Evolutionary conservation across 768 basidiomycete genomes (phyloP), one percentile per base, ranked within the genome.

Genomic region (Amanita thiersii): DNA sequence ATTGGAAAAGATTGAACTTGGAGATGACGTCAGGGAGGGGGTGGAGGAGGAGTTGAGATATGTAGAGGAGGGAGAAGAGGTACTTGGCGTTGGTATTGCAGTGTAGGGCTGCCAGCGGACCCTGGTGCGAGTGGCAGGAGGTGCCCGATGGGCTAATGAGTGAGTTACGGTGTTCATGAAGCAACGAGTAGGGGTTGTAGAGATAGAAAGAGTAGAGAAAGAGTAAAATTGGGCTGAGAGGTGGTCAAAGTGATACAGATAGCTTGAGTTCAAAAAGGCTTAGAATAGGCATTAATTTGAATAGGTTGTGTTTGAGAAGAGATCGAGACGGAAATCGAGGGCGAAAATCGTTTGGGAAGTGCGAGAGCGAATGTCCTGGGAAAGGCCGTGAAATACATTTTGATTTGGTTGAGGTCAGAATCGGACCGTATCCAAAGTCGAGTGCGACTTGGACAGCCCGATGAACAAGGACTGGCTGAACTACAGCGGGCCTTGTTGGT

Each of bases 61-160:
- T 33, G 57, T 59, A 18, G 68, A 61, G 32, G 71, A 53, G 33
- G n/a, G n/a, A n/a, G n/a, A n/a, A n/a, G n/a, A n/a, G n/a, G n/a
- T n/a, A n/a, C n/a, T n/a, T n/a, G n/a, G n/a, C n/a, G 61, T 61
- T 40, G 62, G 55, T 40, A 69, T 58, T 39, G 76, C 56, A 49
- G 66, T 62, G 60, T 87, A 89, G 50, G 86, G 86, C 64, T 87
- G 86, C 85, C 86, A 88, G 52, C 86, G 80, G 52, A 79, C 66
- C 58, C 81, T 66, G 37, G 79, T 64, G 51, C 84, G 77, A 45
- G 82, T 67, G 1, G 77, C 72, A 47, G 79, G 75, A 32, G 79
- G 76, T 28, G 80, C 82, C 68, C 84, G 66, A 57, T 84, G 82
- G 66, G 84, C 73, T 43, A 85, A 62, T 7, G 77, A 60, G 41